These are phyloP conservation scores for Ceriops tagal DNA, from an alignment of 345 rosid species.

Conservation along the genomic window DNA sequence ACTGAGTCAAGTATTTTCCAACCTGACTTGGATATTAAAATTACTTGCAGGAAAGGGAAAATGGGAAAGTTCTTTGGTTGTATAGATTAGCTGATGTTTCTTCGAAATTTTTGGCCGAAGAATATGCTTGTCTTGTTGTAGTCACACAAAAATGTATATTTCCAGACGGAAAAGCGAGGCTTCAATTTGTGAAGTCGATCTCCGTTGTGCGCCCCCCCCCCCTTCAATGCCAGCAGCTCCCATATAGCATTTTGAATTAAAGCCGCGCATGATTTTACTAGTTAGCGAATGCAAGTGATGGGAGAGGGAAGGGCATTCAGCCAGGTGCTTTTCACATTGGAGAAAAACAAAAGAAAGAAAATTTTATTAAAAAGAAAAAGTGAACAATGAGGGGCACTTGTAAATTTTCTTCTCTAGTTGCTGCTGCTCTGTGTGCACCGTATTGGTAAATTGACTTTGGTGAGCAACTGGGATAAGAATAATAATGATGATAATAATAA, in stretches of 20 bases:
- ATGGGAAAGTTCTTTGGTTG: conserved; percentile 28
- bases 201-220: background rate
- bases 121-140: conserved; percentile 29
- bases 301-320: too few species aligned
- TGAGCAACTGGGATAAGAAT: too few species aligned
- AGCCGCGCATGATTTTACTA: too few species aligned
- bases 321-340: too few species aligned
- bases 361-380: too few species aligned
- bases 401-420: too few species aligned
- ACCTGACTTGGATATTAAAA: conserved; percentile 33
- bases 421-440: too few species aligned
- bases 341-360: too few species aligned
- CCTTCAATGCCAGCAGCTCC: background rate
- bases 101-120: conserved; percentile 54
- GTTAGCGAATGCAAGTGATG: too few species aligned
- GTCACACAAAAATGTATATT: conserved; percentile 33
- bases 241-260: conserved; percentile 16
- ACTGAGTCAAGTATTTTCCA: conserved; percentile 19
- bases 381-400: too few species aligned
- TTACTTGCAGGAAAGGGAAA: background rate
- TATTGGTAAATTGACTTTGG: too few species aligned
- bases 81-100: conserved; percentile 53
- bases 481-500: too few species aligned
- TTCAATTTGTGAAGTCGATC: conserved; percentile 18
- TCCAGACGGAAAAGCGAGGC: conserved; percentile 17